phyloP scores from a whole-genome alignment of 345 rosid species.

The Eucalyptus cladocalyx region DNA sequence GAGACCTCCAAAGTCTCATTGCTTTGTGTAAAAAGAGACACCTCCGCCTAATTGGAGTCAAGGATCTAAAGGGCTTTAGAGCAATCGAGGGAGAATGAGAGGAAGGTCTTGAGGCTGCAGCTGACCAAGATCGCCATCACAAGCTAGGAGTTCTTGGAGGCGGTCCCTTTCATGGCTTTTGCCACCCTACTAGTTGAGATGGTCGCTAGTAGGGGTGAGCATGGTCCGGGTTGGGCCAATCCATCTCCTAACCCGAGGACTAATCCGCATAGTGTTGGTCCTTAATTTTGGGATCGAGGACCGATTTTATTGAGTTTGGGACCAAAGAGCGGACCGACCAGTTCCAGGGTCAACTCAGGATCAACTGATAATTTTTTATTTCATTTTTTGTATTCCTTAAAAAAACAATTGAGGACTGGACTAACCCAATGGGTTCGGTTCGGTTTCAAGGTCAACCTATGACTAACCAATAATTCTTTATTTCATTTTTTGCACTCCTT shows the following conservation, averaged over 20 bases:
- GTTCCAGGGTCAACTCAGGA: rapidly evolving
- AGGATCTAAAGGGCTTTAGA: constrained; percentile 16
- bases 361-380: no score
- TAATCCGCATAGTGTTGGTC: rapidly evolving
- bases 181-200: constrained; percentile 55
- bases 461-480: no score
- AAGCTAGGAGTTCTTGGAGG: constrained; percentile 59
- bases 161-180: constrained; percentile 68
- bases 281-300: no score
- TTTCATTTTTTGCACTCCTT: no score
- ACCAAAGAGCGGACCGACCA: rapidly evolving
- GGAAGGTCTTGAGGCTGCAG: constrained; percentile 50
- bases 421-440: no score
- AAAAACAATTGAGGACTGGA: rapidly evolving
- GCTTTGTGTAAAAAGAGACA: constrained; percentile 30
- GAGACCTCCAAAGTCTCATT: constrained; percentile 16
- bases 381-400: no score
- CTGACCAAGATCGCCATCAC: constrained; percentile 51
- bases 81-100: constrained; percentile 8
- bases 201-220: no score
- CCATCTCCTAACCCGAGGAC: no score
- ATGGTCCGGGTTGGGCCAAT: no score
- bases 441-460: rapidly evolving
- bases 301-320: no score
- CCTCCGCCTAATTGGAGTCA: constrained; percentile 46